Percentiles rank a stretch among this genome's conserved stretches.
These are phyloP conservation scores for Iris macrosiphon DNA, from an alignment of 106 monocot genomes.

Conservation along the genomic window DNA sequence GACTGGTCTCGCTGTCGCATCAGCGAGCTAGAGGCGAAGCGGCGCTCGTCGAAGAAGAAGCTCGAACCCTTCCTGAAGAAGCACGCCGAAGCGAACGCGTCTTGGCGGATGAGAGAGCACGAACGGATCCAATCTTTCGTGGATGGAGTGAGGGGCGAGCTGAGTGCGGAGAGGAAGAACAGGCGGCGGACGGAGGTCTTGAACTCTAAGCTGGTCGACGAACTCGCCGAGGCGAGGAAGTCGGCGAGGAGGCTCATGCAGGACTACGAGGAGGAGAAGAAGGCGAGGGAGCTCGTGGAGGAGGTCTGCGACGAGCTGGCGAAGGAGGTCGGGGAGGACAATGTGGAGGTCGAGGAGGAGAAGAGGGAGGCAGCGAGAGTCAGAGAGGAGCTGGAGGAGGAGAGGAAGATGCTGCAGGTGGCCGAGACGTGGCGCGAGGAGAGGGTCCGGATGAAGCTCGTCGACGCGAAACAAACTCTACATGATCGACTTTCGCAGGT, in stretches of 20 bases:
- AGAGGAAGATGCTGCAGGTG: conserved; percentile 82
- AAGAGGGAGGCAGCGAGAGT: conserved; percentile 49
- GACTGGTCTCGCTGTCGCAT: conserved; percentile 32
- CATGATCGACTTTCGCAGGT: conserved; percentile 52
- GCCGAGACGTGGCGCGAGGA: conserved; percentile 91
- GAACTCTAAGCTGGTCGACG: conserved; percentile 48
- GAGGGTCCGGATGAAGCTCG: conserved; percentile 89
- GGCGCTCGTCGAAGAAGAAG: conserved; percentile 31
- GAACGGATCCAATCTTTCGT: conserved; percentile 30
- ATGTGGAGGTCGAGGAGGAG: conserved; percentile 52
- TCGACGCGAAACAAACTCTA: conserved; percentile 62
- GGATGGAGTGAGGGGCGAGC: conserved; percentile 37
- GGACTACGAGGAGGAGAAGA: conserved; percentile 63
- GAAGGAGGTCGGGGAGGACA: conserved; percentile 69
- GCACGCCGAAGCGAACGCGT: conserved; percentile 32
- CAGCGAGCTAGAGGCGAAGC: conserved; percentile 35
- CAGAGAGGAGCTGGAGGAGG: conserved; percentile 72
- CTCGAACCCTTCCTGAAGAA: conserved; percentile 40
- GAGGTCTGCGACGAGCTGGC: conserved; percentile 76
- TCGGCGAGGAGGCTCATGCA: conserved; percentile 39
- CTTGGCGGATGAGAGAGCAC: conserved; percentile 30
- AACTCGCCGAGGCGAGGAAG: conserved; percentile 44
- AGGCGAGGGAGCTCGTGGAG: conserved; percentile 68
- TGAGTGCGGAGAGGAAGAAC: conserved; percentile 56
- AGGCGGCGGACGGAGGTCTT: conserved; percentile 35